These are phyloP conservation scores for Boeremia exigua DNA, from an alignment of 2,329 filamentous ascomycete genomes.

Conservation along the genomic window DNA sequence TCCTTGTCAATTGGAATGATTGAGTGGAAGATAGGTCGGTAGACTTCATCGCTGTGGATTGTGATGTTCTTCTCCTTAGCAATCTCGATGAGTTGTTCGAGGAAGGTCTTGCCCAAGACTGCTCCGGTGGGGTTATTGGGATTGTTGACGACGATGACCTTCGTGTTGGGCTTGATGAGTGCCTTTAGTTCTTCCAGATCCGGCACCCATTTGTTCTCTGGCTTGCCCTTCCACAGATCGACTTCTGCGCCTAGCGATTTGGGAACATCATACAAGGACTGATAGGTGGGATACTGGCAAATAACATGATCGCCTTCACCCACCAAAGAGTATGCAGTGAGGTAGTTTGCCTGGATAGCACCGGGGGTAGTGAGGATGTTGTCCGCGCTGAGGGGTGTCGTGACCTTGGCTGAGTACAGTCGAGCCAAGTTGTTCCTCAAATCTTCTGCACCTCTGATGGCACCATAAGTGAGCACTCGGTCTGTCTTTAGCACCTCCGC, in stretches of 20 bases:
- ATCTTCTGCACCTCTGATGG: slow-evolving; percentile 70
- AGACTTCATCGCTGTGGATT: slow-evolving; percentile 81
- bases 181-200: slow-evolving; percentile 69
- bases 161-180: slow-evolving; percentile 72
- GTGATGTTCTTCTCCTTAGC: slow-evolving; percentile 68
- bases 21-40: slow-evolving; percentile 80
- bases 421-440: slow-evolving; percentile 70
- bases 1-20: slow-evolving; percentile 60
- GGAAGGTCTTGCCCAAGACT: slow-evolving; percentile 66
- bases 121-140: slow-evolving; percentile 84
- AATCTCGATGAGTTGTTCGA: slow-evolving; percentile 68
- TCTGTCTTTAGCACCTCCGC: slow-evolving; percentile 59
- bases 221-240: slow-evolving; percentile 73
- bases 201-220: slow-evolving; percentile 69
- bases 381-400: slow-evolving; percentile 58
- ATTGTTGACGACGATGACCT: slow-evolving; percentile 74
- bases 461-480: slow-evolving; percentile 72
- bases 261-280: slow-evolving; percentile 81
- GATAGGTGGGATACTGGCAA: slow-evolving; percentile 83
- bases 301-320: slow-evolving; percentile 81
- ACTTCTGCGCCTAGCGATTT: slow-evolving; percentile 77
- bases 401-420: slow-evolving; percentile 66
- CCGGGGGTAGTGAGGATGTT: slow-evolving; percentile 79
- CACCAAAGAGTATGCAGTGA: slow-evolving; percentile 76
- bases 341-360: slow-evolving; percentile 83